Conservation (phyloP, 1,284 basidiomycete genomes). For the Ustilago nuda region DNA sequence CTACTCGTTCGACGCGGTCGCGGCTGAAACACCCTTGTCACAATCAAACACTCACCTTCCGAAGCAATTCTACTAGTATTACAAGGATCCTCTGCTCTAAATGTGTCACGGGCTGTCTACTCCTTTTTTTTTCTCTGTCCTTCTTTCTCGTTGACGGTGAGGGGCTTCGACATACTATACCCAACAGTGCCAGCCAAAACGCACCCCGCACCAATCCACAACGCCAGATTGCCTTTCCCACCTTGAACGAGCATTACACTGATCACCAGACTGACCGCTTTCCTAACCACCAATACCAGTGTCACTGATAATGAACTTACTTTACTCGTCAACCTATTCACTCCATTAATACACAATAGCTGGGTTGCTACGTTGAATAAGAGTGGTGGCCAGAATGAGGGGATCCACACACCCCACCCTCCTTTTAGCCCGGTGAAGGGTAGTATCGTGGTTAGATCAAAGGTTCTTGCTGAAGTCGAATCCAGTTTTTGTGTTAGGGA, state of each 20-base stretch:
- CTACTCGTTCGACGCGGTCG: conserved; percentile 49
- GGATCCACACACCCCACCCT: conserved; percentile 71
- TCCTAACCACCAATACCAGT: conserved; percentile 86
- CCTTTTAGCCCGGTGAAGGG: no score
- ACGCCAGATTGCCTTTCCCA: conserved; percentile 56
- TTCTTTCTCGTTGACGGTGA: not conserved
- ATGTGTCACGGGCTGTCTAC: not conserved
- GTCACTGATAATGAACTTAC: conserved; percentile 87
- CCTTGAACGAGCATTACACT: conserved; percentile 74
- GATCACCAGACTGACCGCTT: conserved; percentile 84
- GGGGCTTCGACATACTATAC: conserved; percentile 70
- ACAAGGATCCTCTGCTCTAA: not conserved
- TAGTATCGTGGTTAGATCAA: conserved; percentile 56
- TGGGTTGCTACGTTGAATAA: conserved; percentile 82
- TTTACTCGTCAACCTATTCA: conserved; percentile 80
- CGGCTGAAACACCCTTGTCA: conserved; percentile 9
- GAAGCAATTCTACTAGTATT: not conserved
- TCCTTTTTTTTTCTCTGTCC: not conserved
- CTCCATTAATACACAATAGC: conserved; percentile 87
- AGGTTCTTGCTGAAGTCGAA: conserved; percentile 25
- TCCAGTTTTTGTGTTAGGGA: not conserved
- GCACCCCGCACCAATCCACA: conserved; percentile 70
- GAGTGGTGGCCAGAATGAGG: conserved; percentile 77
- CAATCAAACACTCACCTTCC: no score
- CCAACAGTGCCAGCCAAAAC: conserved; percentile 80